phyloP scores from a whole-genome alignment of 306 rosid genomes.

The Lathyrus tuberosus region DNA sequence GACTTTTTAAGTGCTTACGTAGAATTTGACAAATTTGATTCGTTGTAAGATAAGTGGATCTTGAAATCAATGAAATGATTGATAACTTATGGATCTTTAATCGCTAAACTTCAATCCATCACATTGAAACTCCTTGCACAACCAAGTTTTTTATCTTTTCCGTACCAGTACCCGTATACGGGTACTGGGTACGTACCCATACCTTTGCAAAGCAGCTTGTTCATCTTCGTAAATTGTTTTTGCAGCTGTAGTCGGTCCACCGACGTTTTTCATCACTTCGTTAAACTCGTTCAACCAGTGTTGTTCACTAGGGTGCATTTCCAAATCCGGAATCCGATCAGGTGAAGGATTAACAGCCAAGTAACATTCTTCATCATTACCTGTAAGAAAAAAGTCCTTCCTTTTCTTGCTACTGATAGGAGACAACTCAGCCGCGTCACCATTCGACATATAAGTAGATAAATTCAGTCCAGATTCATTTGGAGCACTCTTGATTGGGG shows the following conservation, averaged over 20 bases:
- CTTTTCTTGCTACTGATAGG: constrained; percentile 68
- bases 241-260: constrained; percentile 91
- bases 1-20: too few species aligned
- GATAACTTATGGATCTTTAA: too few species aligned
- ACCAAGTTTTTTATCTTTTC: too few species aligned
- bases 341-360: constrained; percentile 75
- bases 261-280: constrained; percentile 79
- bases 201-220: too few species aligned
- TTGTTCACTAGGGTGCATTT: constrained; percentile 55
- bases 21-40: too few species aligned
- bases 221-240: constrained; percentile 89
- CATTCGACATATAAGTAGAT: constrained; percentile 56
- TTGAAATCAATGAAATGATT: too few species aligned
- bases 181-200: too few species aligned
- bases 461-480: constrained; percentile 75
- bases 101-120: too few species aligned
- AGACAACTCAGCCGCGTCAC: constrained; percentile 64
- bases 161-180: too few species aligned
- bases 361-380: constrained; percentile 57
- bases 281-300: constrained; percentile 74
- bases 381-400: constrained; percentile 61
- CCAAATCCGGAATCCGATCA: constrained; percentile 60
- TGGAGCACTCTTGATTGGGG: constrained; percentile 52
- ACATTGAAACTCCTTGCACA: too few species aligned
- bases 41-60: too few species aligned